Base-by-base conservation (phyloP, 2,329 filamentous ascomycete genomes). In the Fusarium sp. region DNA sequence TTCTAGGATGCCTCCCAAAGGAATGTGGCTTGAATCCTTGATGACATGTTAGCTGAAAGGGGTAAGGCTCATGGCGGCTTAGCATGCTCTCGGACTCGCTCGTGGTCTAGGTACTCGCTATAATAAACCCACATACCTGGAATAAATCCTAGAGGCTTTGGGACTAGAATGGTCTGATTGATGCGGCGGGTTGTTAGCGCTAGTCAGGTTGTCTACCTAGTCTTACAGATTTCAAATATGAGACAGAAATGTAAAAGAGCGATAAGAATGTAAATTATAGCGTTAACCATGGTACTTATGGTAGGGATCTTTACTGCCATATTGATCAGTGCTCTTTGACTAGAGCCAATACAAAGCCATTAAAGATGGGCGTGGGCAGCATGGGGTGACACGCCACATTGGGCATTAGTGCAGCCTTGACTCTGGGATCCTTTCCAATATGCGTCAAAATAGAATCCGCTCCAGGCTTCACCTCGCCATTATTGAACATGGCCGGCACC, bases 401-500 rank as follows among this genome's bases (percentile, higher is more conserved):
- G 8, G 77, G 76, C 48, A 79, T 66, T 10, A 78, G 63, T 12
- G 76, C 75, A n/a, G 77, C 76, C 21, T 66, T 67, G 19, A 77
- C 74, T 45, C 77, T 76, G 14, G 66, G 63, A 29, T 79, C 73
- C 42, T 54, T 73, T 1, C 77, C 76, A 7, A 77, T 60, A 37
- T 68, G 68, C 2, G 73, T 72, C 29, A 78, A n/a, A 10, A 78
- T 60, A 0, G 73, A 73, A 10, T 76, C 64, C 11, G 64, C 63
- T 1, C 56, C 59, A 7, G 48, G 46, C 3, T 63, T 33, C 3
- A 60, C n/a, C 3, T 66, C 21, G 15, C 46, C 54, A 31, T 56
- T 56, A 19, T 42, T 56, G 10, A 69, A 52, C 63, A 69, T 63
- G 1, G 52, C 58, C 21, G 45, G 14, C 38, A 88, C 84, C 7